A percentile compares a stretch with the other conserved stretches of the same genome.
phyloP scores from a whole-genome alignment of 768 basidiomycete species.

The Pisolithus sp. region DNA sequence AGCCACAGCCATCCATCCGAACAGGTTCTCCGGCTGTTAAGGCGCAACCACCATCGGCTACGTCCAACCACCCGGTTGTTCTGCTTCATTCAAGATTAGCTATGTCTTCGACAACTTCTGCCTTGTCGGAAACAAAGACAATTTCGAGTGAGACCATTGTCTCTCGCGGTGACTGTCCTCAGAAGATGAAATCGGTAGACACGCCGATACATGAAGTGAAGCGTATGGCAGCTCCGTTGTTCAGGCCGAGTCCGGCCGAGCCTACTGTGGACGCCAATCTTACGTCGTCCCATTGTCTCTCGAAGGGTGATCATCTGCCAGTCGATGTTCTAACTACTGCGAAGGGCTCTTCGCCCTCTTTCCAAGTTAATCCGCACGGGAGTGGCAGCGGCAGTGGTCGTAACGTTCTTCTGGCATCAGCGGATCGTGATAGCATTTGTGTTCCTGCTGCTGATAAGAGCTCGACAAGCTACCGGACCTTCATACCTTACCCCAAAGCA shows the following conservation, averaged over 20 bases:
- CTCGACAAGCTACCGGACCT: background rate
- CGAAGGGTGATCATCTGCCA: background rate
- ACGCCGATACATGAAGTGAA: background rate
- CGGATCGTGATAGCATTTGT: background rate
- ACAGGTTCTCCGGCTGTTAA: conserved; percentile 13
- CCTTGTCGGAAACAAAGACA: conserved; percentile 7
- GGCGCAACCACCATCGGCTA: conserved; percentile 1
- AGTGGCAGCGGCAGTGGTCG: background rate
- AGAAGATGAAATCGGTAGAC: background rate
- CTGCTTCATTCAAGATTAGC: conserved; percentile 6
- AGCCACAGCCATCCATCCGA: conserved; percentile 17
- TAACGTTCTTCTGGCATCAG: background rate
- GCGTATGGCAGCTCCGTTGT: background rate
- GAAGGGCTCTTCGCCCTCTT: background rate
- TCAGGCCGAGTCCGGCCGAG: background rate
- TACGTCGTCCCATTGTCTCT: conserved; percentile 5
- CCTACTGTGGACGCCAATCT: conserved; percentile 1
- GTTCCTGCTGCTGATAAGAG: background rate
- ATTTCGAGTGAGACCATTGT: background rate
- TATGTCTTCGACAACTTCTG: conserved; percentile 2
- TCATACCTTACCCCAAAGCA: background rate
- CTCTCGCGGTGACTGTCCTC: too few relatives aligned
- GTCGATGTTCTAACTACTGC: background rate
- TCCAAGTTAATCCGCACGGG: background rate
- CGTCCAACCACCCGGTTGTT: background rate